Evolutionary conservation across 192 early-diverging fungal genomes (phyloP), one percentile per base, ranked within the genome.

Genomic region (Umbelopsis isabellina): DNA sequence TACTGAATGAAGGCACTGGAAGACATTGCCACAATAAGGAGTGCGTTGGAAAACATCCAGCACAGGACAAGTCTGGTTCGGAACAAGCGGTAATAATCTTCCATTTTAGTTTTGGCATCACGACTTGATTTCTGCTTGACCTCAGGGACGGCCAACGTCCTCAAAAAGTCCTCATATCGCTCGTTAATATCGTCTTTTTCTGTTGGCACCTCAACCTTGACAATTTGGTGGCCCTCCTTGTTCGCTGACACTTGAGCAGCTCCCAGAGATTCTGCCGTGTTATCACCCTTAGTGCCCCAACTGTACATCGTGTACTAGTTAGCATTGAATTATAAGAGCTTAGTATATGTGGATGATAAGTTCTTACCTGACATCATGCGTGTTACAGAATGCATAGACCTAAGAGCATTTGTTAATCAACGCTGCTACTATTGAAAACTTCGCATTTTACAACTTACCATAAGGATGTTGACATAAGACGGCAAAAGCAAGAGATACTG

Each of bases 391-490:
- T 15, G 55, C 55, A 18, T 61, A 61, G 12, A 61, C 55, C 55
- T 83, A 72, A 97, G 92, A 72, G 96, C 96, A 87, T 97, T 94
- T 12, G 94, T 91, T 87, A 97, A 95, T 75, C 92, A 94, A 1
- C 5, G 15, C 48, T 49, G 12, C 15, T 49, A 4, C 20, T 1
- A 21, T 21, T 10, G 84, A 94, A 97, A n/a, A n/a, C n/a, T n/a
- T n/a, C n/a, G n/a, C n/a, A n/a, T n/a, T n/a, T 80, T 89, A 93
- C 33, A 67, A 30, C 49, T 53, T 16, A 97, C 91, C 89, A 90
- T 87, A 21, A 87, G 65, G 35, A 87, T 83, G 69, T 95, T 95
- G 67, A 91, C 79, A 70, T 92, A 95, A 49, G 84, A 86, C 46
- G 94, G 94, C 48, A 93, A 75, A 72, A 95, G 82, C 49, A 94